Percentiles rank a stretch among this genome's conserved stretches.
phyloP scores from a whole-genome alignment of 2,329 filamentous ascomycete genomes.

The Ilyonectria robusta region DNA sequence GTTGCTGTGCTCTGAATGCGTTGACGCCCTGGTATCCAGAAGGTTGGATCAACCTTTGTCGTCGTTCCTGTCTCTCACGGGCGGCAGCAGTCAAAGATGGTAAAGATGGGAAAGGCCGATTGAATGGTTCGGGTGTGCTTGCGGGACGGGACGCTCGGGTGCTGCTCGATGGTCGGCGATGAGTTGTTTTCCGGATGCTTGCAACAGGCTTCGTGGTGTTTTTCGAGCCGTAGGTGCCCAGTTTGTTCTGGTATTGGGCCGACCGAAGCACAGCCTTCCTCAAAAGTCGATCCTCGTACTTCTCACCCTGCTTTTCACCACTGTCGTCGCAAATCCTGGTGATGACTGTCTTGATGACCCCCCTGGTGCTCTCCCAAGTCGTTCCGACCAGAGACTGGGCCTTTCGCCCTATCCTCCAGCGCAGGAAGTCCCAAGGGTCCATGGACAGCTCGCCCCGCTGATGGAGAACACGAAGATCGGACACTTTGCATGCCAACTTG shows the following conservation, averaged over 20 bases:
- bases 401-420: constrained; percentile 50
- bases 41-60: constrained; percentile 16
- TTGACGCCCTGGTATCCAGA: constrained; percentile 47
- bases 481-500: constrained; percentile 52
- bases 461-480: constrained; percentile 48
- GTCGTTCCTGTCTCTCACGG: constrained; percentile 17
- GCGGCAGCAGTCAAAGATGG: background rate
- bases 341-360: constrained; percentile 34
- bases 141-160: background rate
- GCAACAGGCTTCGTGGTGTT: constrained; percentile 15
- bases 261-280: constrained; percentile 48
- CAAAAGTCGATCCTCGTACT: constrained; percentile 48
- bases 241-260: constrained; percentile 40
- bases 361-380: constrained; percentile 25
- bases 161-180: background rate
- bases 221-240: constrained; percentile 39
- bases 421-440: constrained; percentile 56
- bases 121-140: background rate
- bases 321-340: constrained; percentile 34
- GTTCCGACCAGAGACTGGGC: constrained; percentile 25
- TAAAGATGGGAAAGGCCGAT: background rate
- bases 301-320: background rate
- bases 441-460: constrained; percentile 48
- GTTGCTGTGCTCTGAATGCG: constrained; percentile 39
- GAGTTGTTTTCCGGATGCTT: background rate